phyloP scores from a whole-genome alignment of 2,329 filamentous ascomycete genomes.

The Ploettnerulaceae sp. region DNA sequence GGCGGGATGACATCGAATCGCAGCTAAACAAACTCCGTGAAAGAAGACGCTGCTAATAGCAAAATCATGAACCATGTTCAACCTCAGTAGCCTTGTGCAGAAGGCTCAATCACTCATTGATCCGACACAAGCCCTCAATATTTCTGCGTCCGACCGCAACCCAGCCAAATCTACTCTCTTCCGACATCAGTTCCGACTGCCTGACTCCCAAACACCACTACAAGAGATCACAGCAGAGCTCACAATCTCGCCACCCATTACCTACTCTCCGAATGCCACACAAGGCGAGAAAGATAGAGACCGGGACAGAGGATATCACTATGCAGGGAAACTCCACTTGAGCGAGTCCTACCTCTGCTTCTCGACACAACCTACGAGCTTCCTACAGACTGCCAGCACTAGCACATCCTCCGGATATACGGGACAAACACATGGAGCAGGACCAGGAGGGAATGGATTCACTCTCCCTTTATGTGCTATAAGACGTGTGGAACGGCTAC shows the following conservation, averaged over 20 bases:
- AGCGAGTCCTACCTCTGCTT: conserved; percentile 96
- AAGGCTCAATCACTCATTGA: conserved; percentile 96
- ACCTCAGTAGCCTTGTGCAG: conserved; percentile 78
- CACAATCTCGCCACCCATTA: conserved; percentile 65
- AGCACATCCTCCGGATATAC: conserved; percentile 80
- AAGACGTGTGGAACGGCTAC: conserved; percentile 83
- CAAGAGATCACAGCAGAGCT: conserved; percentile 97
- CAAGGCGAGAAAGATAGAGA: conserved; percentile 66
- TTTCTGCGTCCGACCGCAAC: conserved; percentile 69
- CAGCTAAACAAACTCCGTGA: conserved; percentile 3
- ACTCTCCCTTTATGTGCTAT: conserved; percentile 90
- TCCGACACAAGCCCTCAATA: conserved; percentile 70
- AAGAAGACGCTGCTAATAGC: conserved; percentile 16
- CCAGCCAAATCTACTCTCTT: conserved; percentile 91
- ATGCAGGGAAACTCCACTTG: conserved; percentile 86
- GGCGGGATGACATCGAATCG: conserved; percentile 13
- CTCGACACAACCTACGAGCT: conserved; percentile 87
- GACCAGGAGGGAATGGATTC: conserved; percentile 92
- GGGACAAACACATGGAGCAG: conserved; percentile 87
- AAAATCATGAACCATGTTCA: conserved; percentile 48
- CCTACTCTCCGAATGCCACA: conserved; percentile 49
- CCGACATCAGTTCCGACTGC: conserved; percentile 93
- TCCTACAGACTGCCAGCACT: conserved; percentile 72
- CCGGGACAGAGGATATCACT: conserved; percentile 71
- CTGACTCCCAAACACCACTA: conserved; percentile 83